phyloP scores from a whole-genome alignment of 1,284 basidiomycete species.

The Cerioporus squamosus region DNA sequence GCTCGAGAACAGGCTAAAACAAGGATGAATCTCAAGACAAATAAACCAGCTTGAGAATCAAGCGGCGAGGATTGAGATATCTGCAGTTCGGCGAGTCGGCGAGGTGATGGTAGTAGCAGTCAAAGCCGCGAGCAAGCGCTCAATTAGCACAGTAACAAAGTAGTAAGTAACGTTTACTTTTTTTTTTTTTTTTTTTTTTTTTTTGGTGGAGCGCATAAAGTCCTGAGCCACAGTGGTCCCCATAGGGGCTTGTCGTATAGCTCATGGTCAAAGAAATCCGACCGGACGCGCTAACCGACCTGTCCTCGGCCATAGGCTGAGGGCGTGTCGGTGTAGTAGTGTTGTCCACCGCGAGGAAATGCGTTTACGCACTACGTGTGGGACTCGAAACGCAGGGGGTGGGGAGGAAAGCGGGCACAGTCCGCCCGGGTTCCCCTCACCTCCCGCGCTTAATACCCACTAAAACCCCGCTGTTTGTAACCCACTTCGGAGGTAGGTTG shows the following conservation, averaged over 20 bases:
- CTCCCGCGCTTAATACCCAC: constrained; percentile 25
- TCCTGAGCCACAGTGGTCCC: background rate
- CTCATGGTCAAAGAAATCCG: background rate
- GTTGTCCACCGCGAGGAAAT: constrained; percentile 13
- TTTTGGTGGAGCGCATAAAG: background rate
- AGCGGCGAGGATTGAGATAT: too few species aligned
- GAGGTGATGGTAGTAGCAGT: too few species aligned
- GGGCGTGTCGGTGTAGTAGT: background rate
- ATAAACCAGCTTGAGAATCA: too few species aligned
- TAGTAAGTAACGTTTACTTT: too few species aligned
- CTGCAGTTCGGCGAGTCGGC: too few species aligned
- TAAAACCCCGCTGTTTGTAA: constrained; percentile 24
- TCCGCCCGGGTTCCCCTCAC: background rate
- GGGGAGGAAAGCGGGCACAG: too few species aligned
- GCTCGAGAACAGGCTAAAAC: too few species aligned
- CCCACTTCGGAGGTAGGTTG: constrained; percentile 7
- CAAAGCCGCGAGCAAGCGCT: too few species aligned
- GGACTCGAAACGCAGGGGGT: constrained; percentile 5
- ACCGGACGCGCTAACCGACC: background rate
- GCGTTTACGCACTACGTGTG: constrained; percentile 21
- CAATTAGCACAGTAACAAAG: too few species aligned
- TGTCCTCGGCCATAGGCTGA: background rate
- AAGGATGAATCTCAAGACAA: too few species aligned
- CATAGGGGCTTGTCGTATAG: background rate
- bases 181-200: too few species aligned